Base-by-base conservation (phyloP, 176 grass and related monocot species). In the Ananas comosus region DNA sequence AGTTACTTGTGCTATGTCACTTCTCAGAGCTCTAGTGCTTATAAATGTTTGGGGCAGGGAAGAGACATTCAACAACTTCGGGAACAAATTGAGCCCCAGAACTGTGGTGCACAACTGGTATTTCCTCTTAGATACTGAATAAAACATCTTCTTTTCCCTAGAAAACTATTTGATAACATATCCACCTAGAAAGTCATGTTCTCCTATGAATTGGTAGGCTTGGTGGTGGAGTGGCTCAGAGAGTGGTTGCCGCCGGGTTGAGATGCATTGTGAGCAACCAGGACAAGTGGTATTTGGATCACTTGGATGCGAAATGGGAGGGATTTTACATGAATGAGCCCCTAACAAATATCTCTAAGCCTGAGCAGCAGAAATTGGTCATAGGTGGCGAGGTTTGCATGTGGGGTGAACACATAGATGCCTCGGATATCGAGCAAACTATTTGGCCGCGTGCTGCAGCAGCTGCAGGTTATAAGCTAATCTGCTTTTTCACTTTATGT, bases 191-290 rank as follows among this genome's bases (percentile, higher is more conserved):
- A 51, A 27, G 0, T 1, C 42, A 59, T 6, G 28, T 70, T 74
- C 73, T 11, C 66, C 17, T 9, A 49, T 67, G 51, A 76, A 48
- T 79, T 76, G 68, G 74, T 69, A 97, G 89, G 89, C 85, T 97
- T 53, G 81, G 74, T 24, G 79, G 51, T 33, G 83, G 83, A 13
- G 89, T 97, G 76, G 89, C 84, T 27, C 83, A 83, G 69, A 79
- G 74, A 72, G 89, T 87, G 63, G 93, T 87, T 80, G 81, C 79
- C 63, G 80, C 89, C 11, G 93, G 93, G 16, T 82, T 90, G 48
- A 87, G 89, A 76, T 97, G 93, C 80, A 90, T 92, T 74, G 84
- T 96, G 65, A 96, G 93, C 89, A 96, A 89, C 61, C 86, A 96
- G 75, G 73, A 89, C 64, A 89, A 81, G 48, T 96, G 93, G 93